Conservation (phyloP, 1,139 yeast genomes). For the Hemisphaericaspora xylofermentans region DNA sequence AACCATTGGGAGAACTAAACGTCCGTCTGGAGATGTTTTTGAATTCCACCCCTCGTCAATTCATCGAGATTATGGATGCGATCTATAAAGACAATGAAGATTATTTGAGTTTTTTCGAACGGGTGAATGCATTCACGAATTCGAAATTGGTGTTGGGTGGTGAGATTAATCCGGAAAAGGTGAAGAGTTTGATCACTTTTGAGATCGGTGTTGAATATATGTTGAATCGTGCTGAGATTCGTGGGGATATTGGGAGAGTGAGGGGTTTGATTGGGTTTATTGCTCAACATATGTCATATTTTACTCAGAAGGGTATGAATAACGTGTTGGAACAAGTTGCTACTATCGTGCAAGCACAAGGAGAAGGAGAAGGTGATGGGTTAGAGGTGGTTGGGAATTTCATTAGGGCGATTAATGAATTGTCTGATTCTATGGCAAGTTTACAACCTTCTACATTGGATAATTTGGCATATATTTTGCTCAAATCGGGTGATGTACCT, state of each 20-base stretch:
- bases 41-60: background rate
- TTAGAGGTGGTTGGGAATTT: slow-evolving; percentile 4
- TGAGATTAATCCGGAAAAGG: slow-evolving; percentile 14
- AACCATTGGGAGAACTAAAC: slow-evolving; percentile 17
- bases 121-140: slow-evolving; percentile 21
- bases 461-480: slow-evolving; percentile 25
- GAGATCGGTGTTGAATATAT: slow-evolving; percentile 24
- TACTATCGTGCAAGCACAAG: background rate
- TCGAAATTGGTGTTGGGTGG: slow-evolving; percentile 18
- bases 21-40: background rate
- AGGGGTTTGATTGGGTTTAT: slow-evolving; percentile 19
- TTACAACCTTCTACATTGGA: slow-evolving; percentile 27
- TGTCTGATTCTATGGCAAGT: slow-evolving; percentile 15
- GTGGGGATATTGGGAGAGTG: slow-evolving; percentile 10
- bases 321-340: slow-evolving; percentile 14
- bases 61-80: slow-evolving; percentile 1
- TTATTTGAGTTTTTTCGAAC: slow-evolving; percentile 15
- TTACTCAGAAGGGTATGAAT: slow-evolving; percentile 22
- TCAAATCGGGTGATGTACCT: slow-evolving; percentile 19
- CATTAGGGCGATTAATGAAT: background rate
- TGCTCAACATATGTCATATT: slow-evolving; percentile 15
- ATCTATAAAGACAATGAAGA: background rate
- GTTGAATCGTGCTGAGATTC: slow-evolving; percentile 13
- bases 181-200: slow-evolving; percentile 17
- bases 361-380: background rate